Percentiles rank a stretch among this genome's conserved stretches.
phyloP scores from a whole-genome alignment of 2,329 filamentous ascomycete species.

The Xylariales sp. region DNA sequence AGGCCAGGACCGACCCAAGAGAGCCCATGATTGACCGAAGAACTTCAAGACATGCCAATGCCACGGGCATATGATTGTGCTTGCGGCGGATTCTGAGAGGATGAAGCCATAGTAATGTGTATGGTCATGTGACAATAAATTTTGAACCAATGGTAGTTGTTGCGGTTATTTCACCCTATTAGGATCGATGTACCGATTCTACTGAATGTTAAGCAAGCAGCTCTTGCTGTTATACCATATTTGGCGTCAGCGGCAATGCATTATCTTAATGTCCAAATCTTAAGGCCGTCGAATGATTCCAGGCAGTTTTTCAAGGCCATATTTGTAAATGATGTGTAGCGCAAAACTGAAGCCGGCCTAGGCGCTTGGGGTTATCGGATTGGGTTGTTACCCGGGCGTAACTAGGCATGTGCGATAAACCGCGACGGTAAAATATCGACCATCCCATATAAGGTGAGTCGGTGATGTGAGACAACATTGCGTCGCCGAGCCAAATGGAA shows the following conservation, averaged over 20 bases:
- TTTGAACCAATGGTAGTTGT: slow-evolving; percentile 10
- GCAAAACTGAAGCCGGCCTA: neutral
- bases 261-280: neutral
- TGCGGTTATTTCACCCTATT: slow-evolving; percentile 12
- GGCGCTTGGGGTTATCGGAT: neutral
- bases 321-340: neutral
- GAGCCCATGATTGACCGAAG: neutral
- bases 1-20: neutral
- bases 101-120: neutral
- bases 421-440: neutral
- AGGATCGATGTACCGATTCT: neutral
- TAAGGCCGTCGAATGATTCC: no score
- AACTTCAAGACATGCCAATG: neutral
- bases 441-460: neutral
- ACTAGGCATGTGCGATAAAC: neutral
- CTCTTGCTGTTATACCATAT: neutral
- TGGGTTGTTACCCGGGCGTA: neutral
- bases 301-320: neutral
- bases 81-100: neutral
- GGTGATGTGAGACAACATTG: neutral
- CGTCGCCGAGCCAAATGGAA: neutral
- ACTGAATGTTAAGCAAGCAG: neutral
- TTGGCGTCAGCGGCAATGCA: neutral
- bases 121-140: slow-evolving; percentile 21
- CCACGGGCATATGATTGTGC: slow-evolving; percentile 2